Percentiles rank a stretch among this genome's conserved stretches.
These are phyloP conservation scores for Atkinsonella hypoxylon DNA, from an alignment of 2,329 filamentous ascomycete species.

Conservation along the genomic window DNA sequence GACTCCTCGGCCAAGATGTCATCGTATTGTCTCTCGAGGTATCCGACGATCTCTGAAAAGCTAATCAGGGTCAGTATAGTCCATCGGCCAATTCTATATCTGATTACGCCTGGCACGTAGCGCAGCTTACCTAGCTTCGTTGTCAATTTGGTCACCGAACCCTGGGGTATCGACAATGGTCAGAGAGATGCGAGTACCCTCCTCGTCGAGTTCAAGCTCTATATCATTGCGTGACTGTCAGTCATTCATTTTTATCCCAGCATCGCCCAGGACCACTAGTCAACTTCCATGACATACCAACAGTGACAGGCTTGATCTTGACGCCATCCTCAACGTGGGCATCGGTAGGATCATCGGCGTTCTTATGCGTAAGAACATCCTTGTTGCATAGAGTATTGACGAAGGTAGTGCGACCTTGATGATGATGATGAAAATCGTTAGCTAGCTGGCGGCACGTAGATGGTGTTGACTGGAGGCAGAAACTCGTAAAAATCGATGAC, in stretches of 20 bases:
- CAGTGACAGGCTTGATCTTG: slow-evolving; percentile 96
- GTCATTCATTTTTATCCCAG: background rate
- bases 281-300: slow-evolving; percentile 47
- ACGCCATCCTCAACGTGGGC: slow-evolving; percentile 94
- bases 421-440: background rate
- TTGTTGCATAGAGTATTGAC: slow-evolving; percentile 99
- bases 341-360: slow-evolving; percentile 77
- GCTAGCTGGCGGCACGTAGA: too few relatives aligned
- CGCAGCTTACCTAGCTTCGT: slow-evolving; percentile 72
- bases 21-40: slow-evolving; percentile 98
- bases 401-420: slow-evolving; percentile 84
- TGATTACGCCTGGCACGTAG: background rate
- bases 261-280: background rate
- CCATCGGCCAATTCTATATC: background rate
- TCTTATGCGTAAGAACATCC: slow-evolving; percentile 81
- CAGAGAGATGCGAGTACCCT: slow-evolving; percentile 93
- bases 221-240: slow-evolving; percentile 5
- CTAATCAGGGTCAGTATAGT: slow-evolving; percentile 29
- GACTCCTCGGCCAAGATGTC: slow-evolving; percentile 98
- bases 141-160: slow-evolving; percentile 98
- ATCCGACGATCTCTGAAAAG: slow-evolving; percentile 95
- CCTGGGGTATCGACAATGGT: slow-evolving; percentile 98
- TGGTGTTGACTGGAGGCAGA: too few relatives aligned
- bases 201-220: slow-evolving; percentile 95
- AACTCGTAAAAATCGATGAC: too few relatives aligned